Conservation (phyloP, 805 yeast species). For the Candida glaebosa region DNA sequence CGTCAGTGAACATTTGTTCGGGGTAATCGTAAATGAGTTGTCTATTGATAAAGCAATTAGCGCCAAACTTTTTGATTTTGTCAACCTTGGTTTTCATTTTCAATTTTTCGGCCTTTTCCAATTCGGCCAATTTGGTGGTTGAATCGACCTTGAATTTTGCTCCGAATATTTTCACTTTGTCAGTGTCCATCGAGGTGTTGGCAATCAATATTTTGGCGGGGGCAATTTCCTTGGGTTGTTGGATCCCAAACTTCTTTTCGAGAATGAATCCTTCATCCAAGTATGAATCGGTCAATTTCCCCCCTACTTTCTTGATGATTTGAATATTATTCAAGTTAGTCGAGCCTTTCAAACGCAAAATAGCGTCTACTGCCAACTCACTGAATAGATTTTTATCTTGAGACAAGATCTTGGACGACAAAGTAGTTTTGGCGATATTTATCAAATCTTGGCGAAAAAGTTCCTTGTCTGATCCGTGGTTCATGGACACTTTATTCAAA, state of each 20-base stretch:
- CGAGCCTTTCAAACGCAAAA: conserved; percentile 79
- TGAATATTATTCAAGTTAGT: conserved; percentile 91
- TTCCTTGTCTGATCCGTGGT: conserved; percentile 56
- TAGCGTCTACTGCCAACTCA: conserved; percentile 89
- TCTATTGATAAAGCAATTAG: conserved; percentile 89
- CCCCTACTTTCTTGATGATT: conserved; percentile 90
- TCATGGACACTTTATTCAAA: conserved; percentile 73
- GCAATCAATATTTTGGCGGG: conserved; percentile 89
- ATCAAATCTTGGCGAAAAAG: conserved; percentile 72
- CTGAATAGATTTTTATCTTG: conserved; percentile 92
- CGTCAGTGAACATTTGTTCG: conserved; percentile 87
- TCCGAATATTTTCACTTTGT: conserved; percentile 95
- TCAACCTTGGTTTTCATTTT: conserved; percentile 90
- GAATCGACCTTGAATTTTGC: conserved; percentile 97
- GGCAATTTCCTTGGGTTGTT: conserved; percentile 82
- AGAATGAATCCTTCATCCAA: conserved; percentile 94
- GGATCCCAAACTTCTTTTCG: conserved; percentile 88
- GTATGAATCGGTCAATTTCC: conserved; percentile 85
- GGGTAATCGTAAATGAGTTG: conserved; percentile 98
- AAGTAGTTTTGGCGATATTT: conserved; percentile 88
- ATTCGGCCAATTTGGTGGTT: conserved; percentile 88
- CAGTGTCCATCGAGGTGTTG: conserved; percentile 95
- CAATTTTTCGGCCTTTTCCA: conserved; percentile 89
- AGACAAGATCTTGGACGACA: conserved; percentile 89
- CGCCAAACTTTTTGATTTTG: conserved; percentile 81